Conservation (phyloP, 2,329 filamentous ascomycete species). For the Botrytis aclada region DNA sequence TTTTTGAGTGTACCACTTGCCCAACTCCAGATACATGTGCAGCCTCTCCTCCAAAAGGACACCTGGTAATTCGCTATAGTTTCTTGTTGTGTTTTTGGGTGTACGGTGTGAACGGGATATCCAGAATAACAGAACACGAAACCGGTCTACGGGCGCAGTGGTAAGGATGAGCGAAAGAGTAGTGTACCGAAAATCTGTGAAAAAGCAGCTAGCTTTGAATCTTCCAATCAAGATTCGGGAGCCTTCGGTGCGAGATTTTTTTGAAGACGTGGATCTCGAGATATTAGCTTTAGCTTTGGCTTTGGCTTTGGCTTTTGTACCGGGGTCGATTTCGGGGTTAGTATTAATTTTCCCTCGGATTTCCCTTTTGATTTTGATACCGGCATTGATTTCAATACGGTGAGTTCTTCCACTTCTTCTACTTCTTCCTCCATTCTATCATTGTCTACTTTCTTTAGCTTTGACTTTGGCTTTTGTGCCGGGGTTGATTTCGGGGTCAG, state of each 20-base stretch:
- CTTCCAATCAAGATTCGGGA: not conserved
- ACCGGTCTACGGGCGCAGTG: rapidly evolving
- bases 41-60: not conserved
- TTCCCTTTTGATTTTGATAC: not conserved
- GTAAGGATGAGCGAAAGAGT: no score
- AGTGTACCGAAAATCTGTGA: no score
- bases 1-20: no score
- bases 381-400: not conserved
- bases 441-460: no score
- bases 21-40: not conserved
- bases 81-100: not conserved
- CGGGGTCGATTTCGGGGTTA: not conserved
- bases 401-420: not conserved
- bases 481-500: not conserved
- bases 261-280: no score
- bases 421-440: no score
- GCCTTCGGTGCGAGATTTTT: no score
- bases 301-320: not conserved
- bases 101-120: not conserved
- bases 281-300: not conserved
- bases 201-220: no score
- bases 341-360: not conserved
- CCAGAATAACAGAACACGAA: not conserved
- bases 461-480: not conserved
- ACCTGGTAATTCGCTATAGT: not conserved